Evolutionary conservation across 305 asterid genomes (phyloP), one percentile per base, ranked within the genome.

Genomic region (Plantago coronopus): DNA sequence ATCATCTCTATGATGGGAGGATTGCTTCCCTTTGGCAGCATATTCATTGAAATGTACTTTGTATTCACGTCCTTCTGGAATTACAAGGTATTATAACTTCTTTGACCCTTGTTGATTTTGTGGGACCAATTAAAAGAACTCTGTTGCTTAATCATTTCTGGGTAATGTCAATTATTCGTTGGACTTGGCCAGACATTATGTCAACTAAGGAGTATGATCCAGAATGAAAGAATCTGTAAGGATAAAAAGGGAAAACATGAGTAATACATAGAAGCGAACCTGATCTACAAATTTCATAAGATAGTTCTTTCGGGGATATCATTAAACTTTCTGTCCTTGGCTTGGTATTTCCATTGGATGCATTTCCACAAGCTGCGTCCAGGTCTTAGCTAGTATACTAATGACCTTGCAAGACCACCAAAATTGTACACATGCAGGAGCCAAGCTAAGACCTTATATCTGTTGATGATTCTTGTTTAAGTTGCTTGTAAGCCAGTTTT

Each of bases 11-110:
- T 83, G 67, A 82, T 83, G 79, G 91, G 87, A 60, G 91, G 91
- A 48, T 71, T 83, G 59, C 87, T 83, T 53, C 88, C 88, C 34
- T 81, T 83, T 21, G 91, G 81, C 38, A 83, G 91, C 74, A 83
- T 83, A 68, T 81, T 83, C 34, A 83, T 81, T 46, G 84, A 81
- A 72, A 83, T 83, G 88, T 81, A 81, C 61, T 81, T 81, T 18
- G 75, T 83, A 69, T 81, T 83, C 79, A 75, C 86, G 40, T 83
- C 91, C 79, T 81, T 83, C 82, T 83, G 91, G 88, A 83, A 77
- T 74, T 83, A 83, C 79, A 77, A 71, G 91, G 91, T 54, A 31
- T 25, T 0, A 16, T 25, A 12, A 38, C 59, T 25, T 48, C 25
- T 21, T 48, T 83, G 74, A 54, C 25, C 27, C 54, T 17, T 48